Base-by-base conservation (phyloP, 2,329 filamentous ascomycete species). In the Cladosporium phlei region DNA sequence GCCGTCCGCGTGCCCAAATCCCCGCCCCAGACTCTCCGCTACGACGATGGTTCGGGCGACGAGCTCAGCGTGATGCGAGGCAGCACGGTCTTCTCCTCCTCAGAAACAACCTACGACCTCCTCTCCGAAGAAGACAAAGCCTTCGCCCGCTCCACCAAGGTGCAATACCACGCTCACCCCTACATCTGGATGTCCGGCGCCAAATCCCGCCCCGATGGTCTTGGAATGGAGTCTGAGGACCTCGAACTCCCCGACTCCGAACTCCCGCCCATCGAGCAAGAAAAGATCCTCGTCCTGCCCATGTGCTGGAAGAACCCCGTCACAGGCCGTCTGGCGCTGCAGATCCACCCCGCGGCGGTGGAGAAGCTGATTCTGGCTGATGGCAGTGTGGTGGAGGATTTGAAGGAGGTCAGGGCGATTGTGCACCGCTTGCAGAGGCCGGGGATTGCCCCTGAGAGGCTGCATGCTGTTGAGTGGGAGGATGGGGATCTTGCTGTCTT, bases 131-230 rank as follows among this genome's bases (percentile, higher is more conserved):
- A 75, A 33, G 83, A 88, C 58, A 78, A 86, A 63, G 73, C 75
- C 34, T 86, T 89, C 55, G 85, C 75, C 1, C 76, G 80, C 40
- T 78, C 73, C 4, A 83, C 83, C 16, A 78, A 73, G 48, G 76
- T 88, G 35, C 84, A 89, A 66, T 90, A 90, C 60, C 85, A 85
- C 0, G 75, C 86, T 2, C 86, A 90, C 56, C 86, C 86, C 4
- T 90, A 90, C 65, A 79, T 90, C 52, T 91, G 86, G 86, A 90
- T 90, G 83, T 80, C 76, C 48, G 63, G 71, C 19, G 83, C 85
- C 35, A 79, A 78, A 56, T 82, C 83, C 29, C 78, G 78, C 12
- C 71, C 83, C 5, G 79, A 81, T 40, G 86, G 86, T 0, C 76
- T 90, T 0, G 86, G 86, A n/a, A 67, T 90, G 47, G 69, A 84